Evolutionary conservation across 495 filamentous ascomycete species (phyloP).

Genomic region (Xeromyces bisporus): DNA sequence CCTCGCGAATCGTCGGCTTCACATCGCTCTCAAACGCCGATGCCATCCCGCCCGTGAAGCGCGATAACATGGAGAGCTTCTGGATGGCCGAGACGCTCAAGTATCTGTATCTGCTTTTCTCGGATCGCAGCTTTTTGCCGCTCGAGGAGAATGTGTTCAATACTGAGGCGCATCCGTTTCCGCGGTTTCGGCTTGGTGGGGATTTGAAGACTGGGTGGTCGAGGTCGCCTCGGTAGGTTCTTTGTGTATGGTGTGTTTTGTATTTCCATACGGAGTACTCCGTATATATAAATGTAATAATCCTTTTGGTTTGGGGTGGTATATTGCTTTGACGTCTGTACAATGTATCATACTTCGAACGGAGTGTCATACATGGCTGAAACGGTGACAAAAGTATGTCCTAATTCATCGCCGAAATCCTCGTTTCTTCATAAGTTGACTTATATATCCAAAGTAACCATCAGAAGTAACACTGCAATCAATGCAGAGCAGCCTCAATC

Average conservation of each 20-base stretch:
- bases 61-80: constrained; percentile 88
- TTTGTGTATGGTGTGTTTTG: too few relatives aligned
- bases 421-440: too few relatives aligned
- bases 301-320: too few relatives aligned
- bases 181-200: constrained; percentile 61
- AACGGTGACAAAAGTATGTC: too few relatives aligned
- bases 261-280: too few relatives aligned
- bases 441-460: too few relatives aligned
- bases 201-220: constrained; percentile 80
- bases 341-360: too few relatives aligned
- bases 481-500: constrained; percentile 38
- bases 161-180: constrained; percentile 87
- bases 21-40: constrained; percentile 67
- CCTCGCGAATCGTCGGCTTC: constrained; percentile 40
- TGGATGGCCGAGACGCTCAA: constrained; percentile 98
- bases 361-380: too few relatives aligned
- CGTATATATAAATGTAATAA: too few relatives aligned
- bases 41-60: constrained; percentile 39
- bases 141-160: constrained; percentile 81
- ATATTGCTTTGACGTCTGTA: too few relatives aligned
- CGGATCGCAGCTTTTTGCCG: constrained; percentile 63
- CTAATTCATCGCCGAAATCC: too few relatives aligned
- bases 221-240: constrained; percentile 43
- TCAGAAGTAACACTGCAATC: too few relatives aligned
- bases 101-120: constrained; percentile 93